These are phyloP conservation scores for Dendryphion nanum DNA, from an alignment of 2,329 filamentous ascomycete genomes.

Conservation along the genomic window DNA sequence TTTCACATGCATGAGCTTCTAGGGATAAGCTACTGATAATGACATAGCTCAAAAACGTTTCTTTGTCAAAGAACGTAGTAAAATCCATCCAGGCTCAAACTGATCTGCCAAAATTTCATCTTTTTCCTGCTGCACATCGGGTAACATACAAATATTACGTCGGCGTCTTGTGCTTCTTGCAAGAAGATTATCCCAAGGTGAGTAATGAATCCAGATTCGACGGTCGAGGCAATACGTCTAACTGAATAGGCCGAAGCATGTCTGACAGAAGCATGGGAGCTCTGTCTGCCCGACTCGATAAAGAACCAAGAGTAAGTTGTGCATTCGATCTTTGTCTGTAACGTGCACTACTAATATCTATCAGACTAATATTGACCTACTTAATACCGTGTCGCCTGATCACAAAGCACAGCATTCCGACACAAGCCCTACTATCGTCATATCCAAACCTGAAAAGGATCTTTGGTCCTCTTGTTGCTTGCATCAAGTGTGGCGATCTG, in stretches of 20 bases:
- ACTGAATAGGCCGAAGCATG: slow-evolving; percentile 40
- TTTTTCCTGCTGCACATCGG: slow-evolving; percentile 84
- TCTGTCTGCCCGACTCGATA: slow-evolving; percentile 70
- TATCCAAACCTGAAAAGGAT: slow-evolving; percentile 75
- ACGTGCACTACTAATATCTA: slow-evolving; percentile 16
- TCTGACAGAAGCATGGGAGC: slow-evolving; percentile 75
- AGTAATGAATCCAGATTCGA: slow-evolving; percentile 8
- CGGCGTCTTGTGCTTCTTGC: slow-evolving; percentile 88
- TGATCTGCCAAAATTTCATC: slow-evolving; percentile 76
- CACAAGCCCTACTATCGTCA: slow-evolving; percentile 64
- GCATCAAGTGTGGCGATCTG: slow-evolving; percentile 81
- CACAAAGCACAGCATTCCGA: slow-evolving; percentile 82
- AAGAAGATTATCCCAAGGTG: slow-evolving; percentile 86
- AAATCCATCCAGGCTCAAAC: slow-evolving; percentile 73
- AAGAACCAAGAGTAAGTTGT: slow-evolving; percentile 76
- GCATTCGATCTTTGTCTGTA: slow-evolving; percentile 10
- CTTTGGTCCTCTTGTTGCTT: slow-evolving; percentile 73
- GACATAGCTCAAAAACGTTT: slow-evolving; percentile 71
- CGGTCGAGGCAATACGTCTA: slow-evolving; percentile 2
- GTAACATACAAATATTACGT: slow-evolving; percentile 97
- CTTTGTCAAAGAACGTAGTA: slow-evolving; percentile 86
- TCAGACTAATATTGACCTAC: slow-evolving; percentile 85
- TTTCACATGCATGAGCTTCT: neutral
- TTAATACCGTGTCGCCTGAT: slow-evolving; percentile 91
- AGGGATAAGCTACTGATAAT: neutral